Evolutionary conservation across 148 eudicot genomes (phyloP).

Genomic region (Fallopia convolvulus): DNA sequence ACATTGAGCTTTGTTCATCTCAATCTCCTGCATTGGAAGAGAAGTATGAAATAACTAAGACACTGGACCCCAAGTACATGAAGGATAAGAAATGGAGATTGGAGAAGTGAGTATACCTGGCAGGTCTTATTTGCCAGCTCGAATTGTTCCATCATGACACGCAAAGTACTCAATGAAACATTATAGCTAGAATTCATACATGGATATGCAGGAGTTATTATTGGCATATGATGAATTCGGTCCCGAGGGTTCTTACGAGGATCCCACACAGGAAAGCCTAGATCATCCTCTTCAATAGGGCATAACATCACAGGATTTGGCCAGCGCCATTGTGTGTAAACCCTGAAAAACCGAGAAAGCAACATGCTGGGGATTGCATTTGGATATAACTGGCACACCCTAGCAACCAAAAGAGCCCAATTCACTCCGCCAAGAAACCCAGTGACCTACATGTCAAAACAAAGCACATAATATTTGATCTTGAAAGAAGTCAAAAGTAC

Average conservation of each 20-base stretch:
- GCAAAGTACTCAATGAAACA: slow-evolving; percentile 46
- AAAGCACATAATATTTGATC: not conserved
- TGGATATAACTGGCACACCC: slow-evolving; percentile 50
- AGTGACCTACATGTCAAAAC: slow-evolving; percentile 28
- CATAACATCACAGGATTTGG: slow-evolving; percentile 51
- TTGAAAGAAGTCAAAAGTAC: not conserved
- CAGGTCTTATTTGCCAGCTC: slow-evolving; percentile 30
- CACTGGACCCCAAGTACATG: not conserved
- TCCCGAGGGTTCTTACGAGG: slow-evolving; percentile 40
- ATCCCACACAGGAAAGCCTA: slow-evolving; percentile 44
- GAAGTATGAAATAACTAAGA: not conserved
- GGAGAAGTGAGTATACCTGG: slow-evolving; percentile 25
- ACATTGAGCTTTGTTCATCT: slow-evolving; percentile 36
- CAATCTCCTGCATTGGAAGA: slow-evolving; percentile 30
- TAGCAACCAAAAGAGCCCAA: slow-evolving; percentile 52
- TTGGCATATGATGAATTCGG: slow-evolving; percentile 44
- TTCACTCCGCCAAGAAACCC: slow-evolving; percentile 54
- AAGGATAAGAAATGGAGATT: not conserved
- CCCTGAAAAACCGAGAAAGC: slow-evolving; percentile 42
- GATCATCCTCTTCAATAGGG: slow-evolving; percentile 32
- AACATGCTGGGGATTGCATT: slow-evolving; percentile 47
- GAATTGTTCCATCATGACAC: slow-evolving; percentile 44
- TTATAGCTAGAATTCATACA: slow-evolving; percentile 59
- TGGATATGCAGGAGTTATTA: slow-evolving; percentile 52
- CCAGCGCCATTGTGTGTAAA: slow-evolving; percentile 55